phyloP scores from a whole-genome alignment of 2,329 filamentous ascomycete genomes.

The Alternaria sp. region DNA sequence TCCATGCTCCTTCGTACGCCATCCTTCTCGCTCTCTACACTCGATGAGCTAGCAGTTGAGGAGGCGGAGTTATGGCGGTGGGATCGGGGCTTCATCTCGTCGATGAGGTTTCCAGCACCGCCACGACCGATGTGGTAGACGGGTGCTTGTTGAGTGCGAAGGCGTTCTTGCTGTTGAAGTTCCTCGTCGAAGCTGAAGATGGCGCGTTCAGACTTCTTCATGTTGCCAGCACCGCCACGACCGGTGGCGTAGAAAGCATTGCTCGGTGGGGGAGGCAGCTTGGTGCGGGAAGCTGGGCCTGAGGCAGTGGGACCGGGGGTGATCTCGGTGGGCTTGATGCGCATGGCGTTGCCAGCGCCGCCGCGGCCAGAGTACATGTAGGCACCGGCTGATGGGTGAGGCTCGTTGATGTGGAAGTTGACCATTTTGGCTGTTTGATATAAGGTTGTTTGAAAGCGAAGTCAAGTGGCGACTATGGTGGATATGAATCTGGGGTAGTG shows the following conservation, averaged over 20 bases:
- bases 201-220: slow-evolving; percentile 61
- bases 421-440: slow-evolving; percentile 46
- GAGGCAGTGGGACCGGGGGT: slow-evolving; percentile 57
- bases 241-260: slow-evolving; percentile 69
- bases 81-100: slow-evolving; percentile 48
- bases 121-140: slow-evolving; percentile 71
- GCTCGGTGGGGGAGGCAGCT: slow-evolving; percentile 57
- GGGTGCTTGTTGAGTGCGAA: slow-evolving; percentile 64
- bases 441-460: slow-evolving; percentile 21
- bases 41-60: slow-evolving; percentile 30
- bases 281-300: slow-evolving; percentile 60
- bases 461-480: slow-evolving; percentile 25
- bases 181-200: slow-evolving; percentile 76
- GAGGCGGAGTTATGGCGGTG: slow-evolving; percentile 44
- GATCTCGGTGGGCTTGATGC: slow-evolving; percentile 63
- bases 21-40: slow-evolving; percentile 40
- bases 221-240: slow-evolving; percentile 73
- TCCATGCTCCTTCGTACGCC: slow-evolving; percentile 48
- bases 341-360: slow-evolving; percentile 66
- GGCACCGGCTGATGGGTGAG: slow-evolving; percentile 65
- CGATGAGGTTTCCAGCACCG: slow-evolving; percentile 65
- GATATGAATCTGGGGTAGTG: slow-evolving; percentile 23
- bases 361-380: slow-evolving; percentile 65
- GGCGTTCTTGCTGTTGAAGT: slow-evolving; percentile 64
- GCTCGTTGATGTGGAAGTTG: slow-evolving; percentile 66